These are phyloP conservation scores for Fraxinus americana DNA, from an alignment of 257 asterid species.

Conservation along the genomic window DNA sequence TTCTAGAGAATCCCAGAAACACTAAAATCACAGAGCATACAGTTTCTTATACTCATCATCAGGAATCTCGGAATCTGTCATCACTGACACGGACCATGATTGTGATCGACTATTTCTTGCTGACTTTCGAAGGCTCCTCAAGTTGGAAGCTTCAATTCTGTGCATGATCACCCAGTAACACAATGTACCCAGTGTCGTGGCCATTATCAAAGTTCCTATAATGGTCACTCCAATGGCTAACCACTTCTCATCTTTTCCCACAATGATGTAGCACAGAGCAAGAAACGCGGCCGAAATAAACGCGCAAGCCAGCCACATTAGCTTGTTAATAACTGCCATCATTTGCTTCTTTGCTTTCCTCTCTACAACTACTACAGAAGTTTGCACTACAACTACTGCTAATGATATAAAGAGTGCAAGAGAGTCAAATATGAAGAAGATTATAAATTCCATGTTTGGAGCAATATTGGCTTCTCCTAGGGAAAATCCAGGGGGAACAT, in stretches of 20 bases:
- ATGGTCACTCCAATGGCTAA: slow-evolving; percentile 60
- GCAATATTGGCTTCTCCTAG: slow-evolving; percentile 70
- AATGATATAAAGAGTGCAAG: slow-evolving; percentile 75
- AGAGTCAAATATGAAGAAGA: slow-evolving; percentile 68
- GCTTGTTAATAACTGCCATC: slow-evolving; percentile 78
- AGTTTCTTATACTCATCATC: slow-evolving; percentile 61
- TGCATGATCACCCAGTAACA: slow-evolving; percentile 74
- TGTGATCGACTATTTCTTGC: slow-evolving; percentile 52
- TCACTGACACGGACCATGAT: slow-evolving; percentile 51
- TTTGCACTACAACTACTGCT: slow-evolving; percentile 81
- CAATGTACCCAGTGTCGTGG: slow-evolving; percentile 62
- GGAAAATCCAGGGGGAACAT: slow-evolving; percentile 37
- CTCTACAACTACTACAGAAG: slow-evolving; percentile 72
- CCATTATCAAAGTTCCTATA: slow-evolving; percentile 67
- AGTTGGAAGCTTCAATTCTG: slow-evolving; percentile 66
- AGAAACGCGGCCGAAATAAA: slow-evolving; percentile 62
- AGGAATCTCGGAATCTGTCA: slow-evolving; percentile 50
- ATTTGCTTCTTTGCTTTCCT: slow-evolving; percentile 61
- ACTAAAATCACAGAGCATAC: slow-evolving; percentile 54
- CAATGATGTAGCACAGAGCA: slow-evolving; percentile 61
- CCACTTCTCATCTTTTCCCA: slow-evolving; percentile 58
- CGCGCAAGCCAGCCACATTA: slow-evolving; percentile 83
- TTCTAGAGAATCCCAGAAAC: neutral
- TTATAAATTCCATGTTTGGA: slow-evolving; percentile 43
- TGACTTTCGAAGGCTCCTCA: slow-evolving; percentile 54